phyloP scores from a whole-genome alignment of 768 basidiomycete genomes.

The Pholiota conissans region DNA sequence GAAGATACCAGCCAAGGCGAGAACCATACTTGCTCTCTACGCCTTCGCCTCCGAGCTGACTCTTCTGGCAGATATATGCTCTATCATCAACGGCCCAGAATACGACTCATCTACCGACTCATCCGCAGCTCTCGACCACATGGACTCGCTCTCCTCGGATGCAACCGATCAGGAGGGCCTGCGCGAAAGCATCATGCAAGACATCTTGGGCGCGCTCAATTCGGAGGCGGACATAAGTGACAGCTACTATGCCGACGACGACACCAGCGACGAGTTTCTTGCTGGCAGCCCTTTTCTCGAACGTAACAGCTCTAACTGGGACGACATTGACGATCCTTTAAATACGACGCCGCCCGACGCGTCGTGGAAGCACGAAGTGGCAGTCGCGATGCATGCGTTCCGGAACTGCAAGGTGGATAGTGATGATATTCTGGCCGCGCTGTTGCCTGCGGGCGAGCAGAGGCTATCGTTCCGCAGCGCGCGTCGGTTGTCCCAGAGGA shows the following conservation, averaged over 20 bases:
- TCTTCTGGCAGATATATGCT: not conserved
- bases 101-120: not conserved
- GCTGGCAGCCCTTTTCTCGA: not conserved
- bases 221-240: not conserved
- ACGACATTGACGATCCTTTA: not conserved
- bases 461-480: not conserved
- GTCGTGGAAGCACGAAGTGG: conserved; percentile 1
- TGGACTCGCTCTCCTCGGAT: not conserved
- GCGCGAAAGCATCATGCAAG: not conserved
- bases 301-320: not conserved
- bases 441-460: not conserved
- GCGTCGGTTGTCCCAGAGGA: not conserved
- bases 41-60: not conserved
- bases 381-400: not conserved
- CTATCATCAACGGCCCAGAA: not conserved
- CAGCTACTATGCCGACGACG: not conserved
- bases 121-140: not conserved
- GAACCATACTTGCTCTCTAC: not conserved
- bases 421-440: not conserved
- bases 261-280: not conserved
- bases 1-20: not conserved
- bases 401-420: not conserved
- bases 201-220: not conserved
- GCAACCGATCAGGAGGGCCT: not conserved
- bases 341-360: not conserved